Evolutionary conservation across 1,284 basidiomycete genomes (phyloP), one percentile per base, ranked within the genome.

Genomic region (Sporisorium iseilematis-ciliati): DNA sequence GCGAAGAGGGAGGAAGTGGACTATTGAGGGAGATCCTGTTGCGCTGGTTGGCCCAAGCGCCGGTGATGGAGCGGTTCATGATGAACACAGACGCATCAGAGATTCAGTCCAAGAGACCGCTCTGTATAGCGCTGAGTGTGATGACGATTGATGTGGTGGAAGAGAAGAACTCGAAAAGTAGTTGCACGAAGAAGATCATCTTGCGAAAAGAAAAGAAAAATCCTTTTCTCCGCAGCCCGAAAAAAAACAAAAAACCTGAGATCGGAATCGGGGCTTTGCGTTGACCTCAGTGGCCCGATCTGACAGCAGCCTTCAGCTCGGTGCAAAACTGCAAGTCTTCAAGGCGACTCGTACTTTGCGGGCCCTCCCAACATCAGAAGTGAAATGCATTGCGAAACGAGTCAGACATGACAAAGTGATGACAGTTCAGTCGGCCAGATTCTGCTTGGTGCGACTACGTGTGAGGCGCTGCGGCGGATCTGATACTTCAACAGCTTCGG

Each of bases 31-130:
- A 78, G n/a, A 82, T 71, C 53, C 67, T 76, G 53, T 64, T 71
- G 45, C 74, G 68, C 65, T 75, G 75, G 58, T 77, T 76, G 45
- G 65, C 63, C 82, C 82, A 82, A 21, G 76, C 80, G 38, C 74
- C 75, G 5, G 79, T 83, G 55, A 83, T 83, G 50, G 77, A 78
- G 51, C 71, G 73, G 46, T 83, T 83, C 82, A 83, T 83, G 42
- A 29, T 60, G 63, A 43, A 21, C 10, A 53, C 41, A 45, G 10
- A 55, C 58, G 26, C 71, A 74, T 68, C 57, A 65, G 69, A 66
- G 40, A 55, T 41, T 43, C 33, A 35, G 56, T 65, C 46, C 29
- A 18, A 49, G 43, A 38, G 26, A 45, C 33, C 54, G 20, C 52
- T 33, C 40, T 41, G 31, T 16, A 43, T 14, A 41, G 31, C 16